Base-by-base conservation (phyloP, 352 stramenopile species). In the Aphanomyces astaci region DNA sequence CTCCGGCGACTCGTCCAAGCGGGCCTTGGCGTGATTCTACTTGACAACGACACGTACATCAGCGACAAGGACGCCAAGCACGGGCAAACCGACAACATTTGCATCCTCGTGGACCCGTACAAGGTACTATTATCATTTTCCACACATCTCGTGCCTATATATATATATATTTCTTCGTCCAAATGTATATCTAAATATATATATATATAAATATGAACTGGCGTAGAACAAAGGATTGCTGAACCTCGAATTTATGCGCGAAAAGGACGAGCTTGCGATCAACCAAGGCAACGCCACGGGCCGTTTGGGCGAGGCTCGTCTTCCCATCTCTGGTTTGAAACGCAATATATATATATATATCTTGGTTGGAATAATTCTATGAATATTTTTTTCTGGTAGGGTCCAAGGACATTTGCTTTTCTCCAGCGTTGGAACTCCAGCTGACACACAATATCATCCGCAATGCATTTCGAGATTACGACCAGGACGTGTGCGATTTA, bases 381-480 rank as follows among this genome's bases (percentile, higher is more conserved):
- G n/a, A n/a, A n/a, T n/a, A n/a, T n/a, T n/a, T n/a, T n/a, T n/a
- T n/a, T n/a, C n/a, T n/a, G n/a, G 59, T 27, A 66, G 59, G 62
- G 11, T 68, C 62, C 43, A 89, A 89, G 46, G 78, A 88, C 30
- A 89, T 95, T 81, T 93, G 84, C 57, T 95, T 95, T 66, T 92
- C 86, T 33, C 86, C 86, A 0, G 86, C 86, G 1, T 67, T 95
- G 43, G 86, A 95, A 66, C 71, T 95, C 52, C 86, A 95, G 55
- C 70, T 95, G 5, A 95, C 86, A 30, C 86, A 95, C 75, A 95
- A 95, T 56, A 95, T 95, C 52, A 95, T 95, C 56, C 78, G 90
- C 66, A 95, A 95, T 60, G 86, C 86, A 0, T 87, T 93, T 25
- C 81, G 79, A 31, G 86, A 95, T 70, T 95, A 92, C 45, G 86